These are phyloP conservation scores for Pyracantha coccinea DNA, from an alignment of 331 rosid species.

Conservation along the genomic window DNA sequence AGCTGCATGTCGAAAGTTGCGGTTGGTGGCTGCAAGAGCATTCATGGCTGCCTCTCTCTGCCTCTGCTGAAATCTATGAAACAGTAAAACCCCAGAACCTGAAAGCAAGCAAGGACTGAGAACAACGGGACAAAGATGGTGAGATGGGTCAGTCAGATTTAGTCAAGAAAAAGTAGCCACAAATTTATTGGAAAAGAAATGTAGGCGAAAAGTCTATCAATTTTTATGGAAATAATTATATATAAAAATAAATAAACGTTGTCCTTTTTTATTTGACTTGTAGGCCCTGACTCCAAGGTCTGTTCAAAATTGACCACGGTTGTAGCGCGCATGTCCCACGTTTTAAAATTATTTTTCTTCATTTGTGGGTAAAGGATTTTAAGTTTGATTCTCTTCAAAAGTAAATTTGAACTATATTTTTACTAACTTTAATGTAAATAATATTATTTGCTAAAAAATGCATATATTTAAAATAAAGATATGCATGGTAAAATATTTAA, in stretches of 20 bases:
- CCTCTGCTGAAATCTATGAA: neutral
- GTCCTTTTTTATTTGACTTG: neutral
- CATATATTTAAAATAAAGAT: no score
- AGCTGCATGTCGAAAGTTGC: slow-evolving; percentile 39
- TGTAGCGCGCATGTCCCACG: no score
- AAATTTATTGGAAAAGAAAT: neutral
- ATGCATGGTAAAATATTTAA: no score
- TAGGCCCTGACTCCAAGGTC: neutral
- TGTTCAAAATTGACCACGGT: no score
- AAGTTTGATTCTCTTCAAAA: fast-evolving
- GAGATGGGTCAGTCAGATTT: neutral
- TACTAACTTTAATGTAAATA: no score
- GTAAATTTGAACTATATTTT: fast-evolving
- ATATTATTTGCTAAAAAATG: no score
- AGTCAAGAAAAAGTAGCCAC: neutral
- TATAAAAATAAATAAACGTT: neutral
- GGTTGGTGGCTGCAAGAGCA: slow-evolving; percentile 47
- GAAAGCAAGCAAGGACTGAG: neutral
- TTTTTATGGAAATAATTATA: neutral
- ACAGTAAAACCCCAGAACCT: neutral
- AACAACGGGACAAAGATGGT: neutral
- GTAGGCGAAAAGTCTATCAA: neutral
- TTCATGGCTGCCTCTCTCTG: slow-evolving; percentile 24
- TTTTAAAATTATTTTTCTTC: fast-evolving
- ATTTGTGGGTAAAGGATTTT: fast-evolving